A percentile compares a stretch with the other conserved stretches of the same genome.
Conservation (phyloP, 805 yeast species). For the Metschnikowia kofuensis region DNA sequence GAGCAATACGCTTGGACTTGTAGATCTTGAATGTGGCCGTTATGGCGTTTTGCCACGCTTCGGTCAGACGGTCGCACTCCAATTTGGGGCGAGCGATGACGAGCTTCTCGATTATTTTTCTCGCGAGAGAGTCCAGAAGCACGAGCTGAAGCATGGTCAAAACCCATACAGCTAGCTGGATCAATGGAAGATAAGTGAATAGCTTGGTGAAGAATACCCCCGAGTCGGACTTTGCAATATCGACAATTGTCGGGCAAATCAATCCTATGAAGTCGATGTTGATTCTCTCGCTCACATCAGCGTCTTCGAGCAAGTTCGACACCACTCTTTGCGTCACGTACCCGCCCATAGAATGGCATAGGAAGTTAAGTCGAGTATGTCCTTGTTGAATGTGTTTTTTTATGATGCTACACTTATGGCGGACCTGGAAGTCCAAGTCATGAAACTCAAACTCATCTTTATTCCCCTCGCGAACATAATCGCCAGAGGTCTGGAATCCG, state of each 20-base stretch:
- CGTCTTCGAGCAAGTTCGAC: conserved; percentile 23
- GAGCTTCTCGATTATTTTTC: conserved; percentile 20
- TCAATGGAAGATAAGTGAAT: conserved; percentile 27
- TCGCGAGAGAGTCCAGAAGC: conserved; percentile 22
- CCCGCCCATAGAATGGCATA: conserved; percentile 75
- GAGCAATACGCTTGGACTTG: conserved; percentile 41
- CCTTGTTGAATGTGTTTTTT: conserved; percentile 25
- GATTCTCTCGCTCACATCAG: conserved; percentile 21
- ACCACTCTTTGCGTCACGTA: conserved; percentile 58
- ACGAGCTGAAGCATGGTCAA: conserved; percentile 30
- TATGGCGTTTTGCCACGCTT: conserved; percentile 36
- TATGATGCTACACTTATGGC: conserved; percentile 56
- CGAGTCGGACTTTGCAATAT: conserved; percentile 48
- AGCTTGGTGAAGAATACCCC: conserved; percentile 29
- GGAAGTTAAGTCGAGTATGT: conserved; percentile 37
- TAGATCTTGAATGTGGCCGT: conserved; percentile 43
- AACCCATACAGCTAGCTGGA: conserved; percentile 27
- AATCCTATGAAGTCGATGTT: conserved; percentile 51
- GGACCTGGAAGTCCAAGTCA: conserved; percentile 52
- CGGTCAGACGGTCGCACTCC: conserved; percentile 18
- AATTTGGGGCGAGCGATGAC: conserved; percentile 26
- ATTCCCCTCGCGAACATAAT: conserved; percentile 21
- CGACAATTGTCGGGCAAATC: conserved; percentile 67
- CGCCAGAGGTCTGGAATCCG: conserved; percentile 44
- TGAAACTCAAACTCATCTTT: conserved; percentile 22